These are phyloP conservation scores for Starmerella vaccinii DNA, from an alignment of 805 yeast genomes.

Conservation along the genomic window DNA sequence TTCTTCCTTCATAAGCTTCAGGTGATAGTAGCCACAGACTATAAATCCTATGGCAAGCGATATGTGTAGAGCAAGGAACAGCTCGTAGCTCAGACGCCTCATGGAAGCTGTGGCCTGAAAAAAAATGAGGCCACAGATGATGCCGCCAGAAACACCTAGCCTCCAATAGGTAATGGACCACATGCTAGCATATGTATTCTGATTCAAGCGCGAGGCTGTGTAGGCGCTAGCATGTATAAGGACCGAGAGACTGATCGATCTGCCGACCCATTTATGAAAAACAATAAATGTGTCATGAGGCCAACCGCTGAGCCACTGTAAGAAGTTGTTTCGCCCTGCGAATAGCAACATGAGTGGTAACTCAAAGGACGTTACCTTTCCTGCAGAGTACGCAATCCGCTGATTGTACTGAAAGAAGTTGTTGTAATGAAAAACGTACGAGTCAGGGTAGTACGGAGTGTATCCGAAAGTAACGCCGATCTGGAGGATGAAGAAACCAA, in stretches of 20 bases:
- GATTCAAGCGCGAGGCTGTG: conserved; percentile 29
- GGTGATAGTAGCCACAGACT: conserved; percentile 53
- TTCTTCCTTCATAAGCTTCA: conserved; percentile 36
- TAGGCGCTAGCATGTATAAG: conserved; percentile 47
- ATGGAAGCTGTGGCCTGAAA: conserved; percentile 41
- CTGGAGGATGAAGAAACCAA: conserved; percentile 28
- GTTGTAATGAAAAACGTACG: not conserved
- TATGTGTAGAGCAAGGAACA: conserved; percentile 50
- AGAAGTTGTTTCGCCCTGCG: conserved; percentile 58
- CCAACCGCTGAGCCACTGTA: conserved; percentile 48
- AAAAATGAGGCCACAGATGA: conserved; percentile 37
- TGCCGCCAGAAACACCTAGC: conserved; percentile 40
- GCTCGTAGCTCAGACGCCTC: conserved; percentile 49
- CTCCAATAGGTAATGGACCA: conserved; percentile 12
- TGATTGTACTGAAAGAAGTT: not conserved
- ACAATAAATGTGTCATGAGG: conserved; percentile 44
- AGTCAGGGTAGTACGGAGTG: conserved; percentile 1
- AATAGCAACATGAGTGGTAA: conserved; percentile 51
- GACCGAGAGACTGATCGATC: conserved; percentile 39
- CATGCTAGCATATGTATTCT: conserved; percentile 23
- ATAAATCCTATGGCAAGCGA: conserved; percentile 42
- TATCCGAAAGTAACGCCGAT: conserved; percentile 3
- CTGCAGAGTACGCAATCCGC: not conserved
- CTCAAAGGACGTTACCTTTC: conserved; percentile 1
- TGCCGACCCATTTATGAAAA: conserved; percentile 55